phyloP scores from a whole-genome alignment of 768 basidiomycete genomes.

The Amanita inopinata region DNA sequence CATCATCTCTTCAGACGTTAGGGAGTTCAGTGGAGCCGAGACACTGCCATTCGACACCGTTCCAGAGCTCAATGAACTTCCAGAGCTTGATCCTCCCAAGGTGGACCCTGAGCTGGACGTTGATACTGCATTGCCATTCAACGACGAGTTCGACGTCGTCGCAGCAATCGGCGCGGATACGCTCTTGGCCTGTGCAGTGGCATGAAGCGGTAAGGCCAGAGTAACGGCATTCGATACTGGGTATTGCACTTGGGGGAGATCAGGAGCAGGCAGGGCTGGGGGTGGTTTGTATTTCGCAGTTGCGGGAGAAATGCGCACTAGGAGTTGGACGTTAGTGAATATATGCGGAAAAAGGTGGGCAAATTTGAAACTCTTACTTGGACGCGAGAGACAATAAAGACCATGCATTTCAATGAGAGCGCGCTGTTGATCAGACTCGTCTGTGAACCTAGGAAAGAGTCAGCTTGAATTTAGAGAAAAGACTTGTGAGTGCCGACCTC shows the following conservation, averaged over 20 bases:
- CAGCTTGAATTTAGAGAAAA: constrained; percentile 10
- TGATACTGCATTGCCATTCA: constrained; percentile 27
- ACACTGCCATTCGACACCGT: constrained; percentile 40
- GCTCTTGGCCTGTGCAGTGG: constrained; percentile 41
- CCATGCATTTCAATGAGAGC: constrained; percentile 91
- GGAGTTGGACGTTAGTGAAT: constrained; percentile 17
- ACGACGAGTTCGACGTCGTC: constrained; percentile 26
- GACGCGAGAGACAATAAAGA: constrained; percentile 79
- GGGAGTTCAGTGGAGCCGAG: constrained; percentile 38
- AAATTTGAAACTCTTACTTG: constrained; percentile 51
- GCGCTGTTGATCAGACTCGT: constrained; percentile 82
- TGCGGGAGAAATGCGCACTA: constrained; percentile 87
- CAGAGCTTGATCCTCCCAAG: constrained; percentile 41
- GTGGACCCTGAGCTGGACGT: constrained; percentile 38
- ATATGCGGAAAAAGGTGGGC: constrained; percentile 17
- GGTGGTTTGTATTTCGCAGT: constrained; percentile 79
- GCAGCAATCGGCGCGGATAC: constrained; percentile 64
- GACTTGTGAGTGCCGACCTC: constrained; percentile 36
- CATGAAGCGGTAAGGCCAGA: constrained; percentile 40
- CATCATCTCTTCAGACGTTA: constrained; percentile 44
- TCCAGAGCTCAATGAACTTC: constrained; percentile 41
- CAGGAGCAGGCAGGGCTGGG: constrained; percentile 28
- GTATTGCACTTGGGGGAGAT: constrained; percentile 39
- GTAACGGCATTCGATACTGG: constrained; percentile 29
- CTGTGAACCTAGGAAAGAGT: constrained; percentile 54